phyloP scores from a whole-genome alignment of 768 basidiomycete species.

The Hygrophorus pudorinus region DNA sequence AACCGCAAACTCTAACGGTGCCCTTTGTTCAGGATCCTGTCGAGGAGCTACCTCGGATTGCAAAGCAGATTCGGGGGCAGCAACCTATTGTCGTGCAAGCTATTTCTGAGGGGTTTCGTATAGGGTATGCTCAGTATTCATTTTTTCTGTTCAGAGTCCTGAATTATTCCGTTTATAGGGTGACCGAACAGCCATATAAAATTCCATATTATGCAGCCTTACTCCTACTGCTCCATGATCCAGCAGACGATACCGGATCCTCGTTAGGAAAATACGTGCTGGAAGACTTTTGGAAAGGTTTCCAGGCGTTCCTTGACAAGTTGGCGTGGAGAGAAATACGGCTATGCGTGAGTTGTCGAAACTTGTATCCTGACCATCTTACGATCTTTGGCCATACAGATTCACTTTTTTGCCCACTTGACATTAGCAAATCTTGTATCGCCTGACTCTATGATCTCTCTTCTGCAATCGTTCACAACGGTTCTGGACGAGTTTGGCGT shows the following conservation, averaged over 20 bases:
- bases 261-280: constrained; percentile 63
- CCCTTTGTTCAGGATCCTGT: constrained; percentile 42
- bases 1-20: constrained; percentile 4
- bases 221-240: constrained; percentile 56
- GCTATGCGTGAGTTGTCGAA: constrained; percentile 55
- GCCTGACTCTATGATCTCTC: constrained; percentile 64
- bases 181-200: constrained; percentile 92
- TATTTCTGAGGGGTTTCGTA: constrained; percentile 65
- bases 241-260: constrained; percentile 23
- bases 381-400: constrained; percentile 32
- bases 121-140: constrained; percentile 40
- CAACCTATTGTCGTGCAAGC: constrained; percentile 48
- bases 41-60: constrained; percentile 61
- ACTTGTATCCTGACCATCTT: background rate
- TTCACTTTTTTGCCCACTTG: constrained; percentile 89
- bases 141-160: background rate
- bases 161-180: constrained; percentile 35
- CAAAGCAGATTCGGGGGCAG: constrained; percentile 53
- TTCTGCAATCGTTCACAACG: constrained; percentile 75
- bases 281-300: constrained; percentile 87
- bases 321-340: constrained; percentile 87
- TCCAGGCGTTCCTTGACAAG: constrained; percentile 82
- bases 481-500: constrained; percentile 88
- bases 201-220: constrained; percentile 82
- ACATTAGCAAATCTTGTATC: constrained; percentile 70